These are phyloP conservation scores for Polygonum maritimum DNA, from an alignment of 148 eudicot species.

Conservation along the genomic window DNA sequence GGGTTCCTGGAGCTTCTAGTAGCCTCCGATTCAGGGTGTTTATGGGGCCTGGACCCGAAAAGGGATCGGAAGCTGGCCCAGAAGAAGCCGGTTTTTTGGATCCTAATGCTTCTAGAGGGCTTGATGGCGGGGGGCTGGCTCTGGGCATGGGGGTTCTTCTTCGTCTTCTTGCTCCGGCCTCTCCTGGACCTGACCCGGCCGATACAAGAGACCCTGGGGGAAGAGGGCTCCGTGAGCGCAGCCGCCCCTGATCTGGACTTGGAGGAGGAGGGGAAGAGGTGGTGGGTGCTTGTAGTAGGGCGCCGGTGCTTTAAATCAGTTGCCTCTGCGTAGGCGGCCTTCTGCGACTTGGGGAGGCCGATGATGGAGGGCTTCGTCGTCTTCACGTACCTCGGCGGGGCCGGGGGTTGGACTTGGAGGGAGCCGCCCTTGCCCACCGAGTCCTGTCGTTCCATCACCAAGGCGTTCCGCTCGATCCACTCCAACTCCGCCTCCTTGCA, in stretches of 20 bases:
- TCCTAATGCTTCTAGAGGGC: constrained; percentile 7
- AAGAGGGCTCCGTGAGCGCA: constrained; percentile 48
- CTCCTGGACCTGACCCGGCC: constrained; percentile 67
- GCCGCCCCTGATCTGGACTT: constrained; percentile 7
- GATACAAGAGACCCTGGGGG: constrained; percentile 93
- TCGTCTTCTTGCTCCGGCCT: constrained; percentile 33
- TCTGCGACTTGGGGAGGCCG: constrained; percentile 67
- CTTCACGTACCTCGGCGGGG: constrained; percentile 46
- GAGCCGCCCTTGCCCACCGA: constrained; percentile 28
- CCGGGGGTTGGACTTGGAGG: constrained; percentile 14
- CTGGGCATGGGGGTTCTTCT: background rate
- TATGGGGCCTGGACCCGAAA: constrained; percentile 22
- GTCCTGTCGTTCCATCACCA: constrained; percentile 56
- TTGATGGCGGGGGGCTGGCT: constrained; percentile 1
- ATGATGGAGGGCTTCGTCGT: constrained; percentile 38
- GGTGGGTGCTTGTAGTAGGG: constrained; percentile 23
- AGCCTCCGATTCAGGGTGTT: background rate
- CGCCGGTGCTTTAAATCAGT: constrained; percentile 15
- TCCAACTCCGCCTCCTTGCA: constrained; percentile 78
- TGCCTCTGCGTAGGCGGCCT: constrained; percentile 34
- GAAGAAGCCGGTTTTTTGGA: constrained; percentile 28
- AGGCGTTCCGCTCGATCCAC: constrained; percentile 78
- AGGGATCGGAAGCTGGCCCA: constrained; percentile 31
- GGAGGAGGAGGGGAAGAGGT: constrained; percentile 36
- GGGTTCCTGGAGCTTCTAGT: background rate